phyloP scores from a whole-genome alignment of 805 yeast genomes.

The Lipomyces sp. region DNA sequence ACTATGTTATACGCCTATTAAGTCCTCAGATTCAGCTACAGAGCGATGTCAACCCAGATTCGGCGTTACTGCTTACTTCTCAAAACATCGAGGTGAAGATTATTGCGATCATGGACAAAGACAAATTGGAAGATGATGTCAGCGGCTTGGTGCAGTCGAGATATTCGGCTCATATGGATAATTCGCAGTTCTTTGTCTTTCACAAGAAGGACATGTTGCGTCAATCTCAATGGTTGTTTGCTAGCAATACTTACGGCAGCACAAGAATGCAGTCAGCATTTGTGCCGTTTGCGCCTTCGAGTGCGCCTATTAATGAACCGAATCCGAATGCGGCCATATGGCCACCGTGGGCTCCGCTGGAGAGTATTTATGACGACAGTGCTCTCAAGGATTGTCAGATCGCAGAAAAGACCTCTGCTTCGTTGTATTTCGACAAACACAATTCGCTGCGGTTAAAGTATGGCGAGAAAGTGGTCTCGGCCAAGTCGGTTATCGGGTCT shows the following conservation, averaged over 20 bases:
- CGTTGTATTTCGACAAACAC: constrained; percentile 57
- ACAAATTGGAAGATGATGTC: constrained; percentile 44
- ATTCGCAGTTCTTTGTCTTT: constrained; percentile 71
- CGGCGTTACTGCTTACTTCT: constrained; percentile 67
- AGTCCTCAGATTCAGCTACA: constrained; percentile 81
- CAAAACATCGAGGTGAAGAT: constrained; percentile 68
- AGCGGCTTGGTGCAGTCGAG: constrained; percentile 58
- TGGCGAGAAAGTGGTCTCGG: constrained; percentile 25
- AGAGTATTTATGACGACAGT: constrained; percentile 57
- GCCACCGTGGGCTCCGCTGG: constrained; percentile 90
- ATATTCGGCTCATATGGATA: constrained; percentile 61
- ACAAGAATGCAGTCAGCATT: constrained; percentile 25
- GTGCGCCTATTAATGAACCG: neutral
- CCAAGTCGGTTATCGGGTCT: constrained; percentile 5
- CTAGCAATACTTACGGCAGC: constrained; percentile 60
- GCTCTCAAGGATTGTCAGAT: constrained; percentile 50
- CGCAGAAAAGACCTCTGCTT: constrained; percentile 60
- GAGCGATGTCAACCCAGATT: constrained; percentile 49
- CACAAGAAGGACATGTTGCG: constrained; percentile 47
- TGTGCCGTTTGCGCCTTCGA: neutral
- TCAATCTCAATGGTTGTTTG: constrained; percentile 43
- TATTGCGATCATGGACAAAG: constrained; percentile 56
- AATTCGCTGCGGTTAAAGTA: constrained; percentile 44
- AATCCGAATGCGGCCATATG: constrained; percentile 44
- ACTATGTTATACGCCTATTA: constrained; percentile 62